These are phyloP conservation scores for Melianthus villosus DNA, from an alignment of 441 rosid species.

Conservation along the genomic window DNA sequence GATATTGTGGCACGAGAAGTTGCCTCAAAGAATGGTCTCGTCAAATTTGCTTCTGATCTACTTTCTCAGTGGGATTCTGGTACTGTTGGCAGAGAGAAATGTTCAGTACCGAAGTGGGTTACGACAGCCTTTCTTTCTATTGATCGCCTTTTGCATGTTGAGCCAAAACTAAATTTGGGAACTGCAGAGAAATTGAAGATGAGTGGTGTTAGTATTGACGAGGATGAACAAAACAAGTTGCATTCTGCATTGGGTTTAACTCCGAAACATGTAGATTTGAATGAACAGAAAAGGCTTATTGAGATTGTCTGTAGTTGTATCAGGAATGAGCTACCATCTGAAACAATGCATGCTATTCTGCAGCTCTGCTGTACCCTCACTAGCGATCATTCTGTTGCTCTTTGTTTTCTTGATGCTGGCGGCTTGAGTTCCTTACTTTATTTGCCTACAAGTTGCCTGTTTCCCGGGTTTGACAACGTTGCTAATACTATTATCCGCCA, in stretches of 20 bases:
- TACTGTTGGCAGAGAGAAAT: slow-evolving; percentile 29
- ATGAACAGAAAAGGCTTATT: slow-evolving; percentile 67
- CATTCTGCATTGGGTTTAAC: slow-evolving; percentile 35
- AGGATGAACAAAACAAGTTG: slow-evolving; percentile 50
- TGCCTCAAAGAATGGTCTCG: slow-evolving; percentile 59
- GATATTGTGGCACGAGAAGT: slow-evolving; percentile 69
- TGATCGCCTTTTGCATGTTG: slow-evolving; percentile 81
- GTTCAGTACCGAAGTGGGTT: slow-evolving; percentile 78
- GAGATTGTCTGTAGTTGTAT: slow-evolving; percentile 80
- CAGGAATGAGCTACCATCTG: slow-evolving; percentile 62
- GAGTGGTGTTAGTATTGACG: slow-evolving; percentile 37
- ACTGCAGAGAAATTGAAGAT: slow-evolving; percentile 58
- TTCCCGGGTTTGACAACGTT: slow-evolving; percentile 84
- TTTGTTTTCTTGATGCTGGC: slow-evolving; percentile 80
- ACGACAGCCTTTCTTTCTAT: slow-evolving; percentile 89
- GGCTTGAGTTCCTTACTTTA: slow-evolving; percentile 61
- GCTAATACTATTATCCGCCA: slow-evolving; percentile 76
- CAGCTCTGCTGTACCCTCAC: slow-evolving; percentile 90
- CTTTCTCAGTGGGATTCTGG: slow-evolving; percentile 68
- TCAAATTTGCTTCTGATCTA: slow-evolving; percentile 53
- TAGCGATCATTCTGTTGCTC: slow-evolving; percentile 57
- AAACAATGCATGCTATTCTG: slow-evolving; percentile 91
- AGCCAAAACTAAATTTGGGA: slow-evolving; percentile 61
- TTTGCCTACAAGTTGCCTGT: slow-evolving; percentile 74
- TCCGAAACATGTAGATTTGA: slow-evolving; percentile 31